phyloP scores from a whole-genome alignment of 306 rosid species.

The Vachellia pachyceras region DNA sequence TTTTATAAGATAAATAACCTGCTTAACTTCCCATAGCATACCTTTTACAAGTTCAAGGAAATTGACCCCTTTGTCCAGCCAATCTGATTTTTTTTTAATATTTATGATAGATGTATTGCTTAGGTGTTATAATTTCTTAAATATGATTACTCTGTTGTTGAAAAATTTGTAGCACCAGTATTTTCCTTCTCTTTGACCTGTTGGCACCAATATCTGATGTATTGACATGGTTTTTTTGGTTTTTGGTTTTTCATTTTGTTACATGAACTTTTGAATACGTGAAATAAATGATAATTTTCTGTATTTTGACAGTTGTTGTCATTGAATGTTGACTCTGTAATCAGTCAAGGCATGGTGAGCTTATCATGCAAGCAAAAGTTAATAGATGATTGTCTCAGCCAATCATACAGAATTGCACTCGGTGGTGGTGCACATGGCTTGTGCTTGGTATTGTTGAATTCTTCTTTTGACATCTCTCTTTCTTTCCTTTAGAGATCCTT shows the following conservation, averaged over 20 bases:
- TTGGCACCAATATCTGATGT: not conserved
- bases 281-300: conserved; percentile 22
- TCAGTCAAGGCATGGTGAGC: conserved; percentile 65
- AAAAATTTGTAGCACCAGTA: not conserved
- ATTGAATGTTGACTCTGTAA: conserved; percentile 66
- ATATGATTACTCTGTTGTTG: not conserved
- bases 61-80: not conserved
- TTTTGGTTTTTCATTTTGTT: not conserved
- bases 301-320: conserved; percentile 66
- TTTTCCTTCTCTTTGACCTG: conserved; percentile 8
- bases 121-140: not conserved
- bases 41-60: not conserved
- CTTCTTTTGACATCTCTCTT: not conserved
- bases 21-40: not conserved
- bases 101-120: not conserved
- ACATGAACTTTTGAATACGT: not conserved
- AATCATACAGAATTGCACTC: conserved; percentile 67
- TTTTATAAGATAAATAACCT: not conserved
- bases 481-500: not conserved
- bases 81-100: not conserved
- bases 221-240: conserved; percentile 4
- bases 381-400: conserved; percentile 62
- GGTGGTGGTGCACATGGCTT: conserved; percentile 70
- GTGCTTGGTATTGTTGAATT: conserved; percentile 68
- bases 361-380: conserved; percentile 67